Base-by-base conservation (phyloP, 805 yeast species). In the Metschnikowia rubicola region DNA sequence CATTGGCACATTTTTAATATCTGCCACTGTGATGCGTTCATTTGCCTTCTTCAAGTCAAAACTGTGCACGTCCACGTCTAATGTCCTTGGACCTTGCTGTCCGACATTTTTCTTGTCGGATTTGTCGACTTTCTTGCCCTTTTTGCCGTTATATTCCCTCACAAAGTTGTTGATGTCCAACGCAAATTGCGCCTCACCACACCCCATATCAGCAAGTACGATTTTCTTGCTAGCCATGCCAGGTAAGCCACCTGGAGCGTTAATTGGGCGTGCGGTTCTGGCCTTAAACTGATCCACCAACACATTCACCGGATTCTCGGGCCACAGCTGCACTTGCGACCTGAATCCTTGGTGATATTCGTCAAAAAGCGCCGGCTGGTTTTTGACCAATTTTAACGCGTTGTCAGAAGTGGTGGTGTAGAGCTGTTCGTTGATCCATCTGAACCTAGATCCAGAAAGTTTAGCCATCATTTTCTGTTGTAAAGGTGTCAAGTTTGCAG, bases 401-500 rank as follows among this genome's bases (percentile, higher is more conserved):
- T 80, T 80, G 7, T 79, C 81, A 0, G 98, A 91, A 1, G 83
- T 68, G 33, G 83, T 84, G 1, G 98, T 94, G 63, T 94, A 94
- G n/a, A 94, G 72, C 63, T 92, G 96, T 67, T 94, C 99, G 64
- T 94, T 94, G 62, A 94, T 94, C 98, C 98, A 94, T 65, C 99
- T 78, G 70, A 94, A 94, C 57, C 99, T 74, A 1, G 98, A 89
- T 0, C 99, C 99, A 2, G 95, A 81, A 36, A 94, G 77, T 64
- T 94, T 94, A 39, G 88, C 89, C 83, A 89, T 81, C 98, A 94
- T 92, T 62, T 94, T 94, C 59, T 86, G 87, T 67, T 94, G 99
- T 53, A 91, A 68, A 13, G 96, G 95, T 0, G 97, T 88, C 44
- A 91, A 68, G 39, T 82, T 80, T 33, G 65, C 60, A n/a, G 64